A percentile compares a stretch with the other conserved stretches of the same genome.
Conservation (phyloP, 306 rosid genomes). For the Gastrolobium villosum region DNA sequence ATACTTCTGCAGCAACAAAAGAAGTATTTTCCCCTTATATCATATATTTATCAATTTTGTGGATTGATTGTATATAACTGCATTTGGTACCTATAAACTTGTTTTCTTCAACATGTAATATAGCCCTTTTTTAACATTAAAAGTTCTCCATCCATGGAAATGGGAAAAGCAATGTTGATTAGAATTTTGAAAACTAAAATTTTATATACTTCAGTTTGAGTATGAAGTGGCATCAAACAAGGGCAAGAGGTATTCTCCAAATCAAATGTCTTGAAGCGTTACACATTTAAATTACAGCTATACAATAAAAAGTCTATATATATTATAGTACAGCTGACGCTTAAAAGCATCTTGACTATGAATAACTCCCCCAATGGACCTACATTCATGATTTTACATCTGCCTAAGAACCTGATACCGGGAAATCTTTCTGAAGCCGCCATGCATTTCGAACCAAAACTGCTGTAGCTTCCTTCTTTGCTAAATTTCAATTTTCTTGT, state of each 20-base stretch:
- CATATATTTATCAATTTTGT: neutral
- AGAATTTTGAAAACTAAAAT: slow-evolving; percentile 17
- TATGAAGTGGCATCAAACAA: slow-evolving; percentile 38
- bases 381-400: slow-evolving; percentile 26
- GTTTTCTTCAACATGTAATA: slow-evolving; percentile 9
- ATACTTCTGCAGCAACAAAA: too few relatives aligned
- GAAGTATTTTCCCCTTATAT: neutral
- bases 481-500: slow-evolving; percentile 31
- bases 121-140: slow-evolving; percentile 19
- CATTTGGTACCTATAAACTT: neutral
- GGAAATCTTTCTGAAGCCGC: slow-evolving; percentile 44
- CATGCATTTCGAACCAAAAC: slow-evolving; percentile 34
- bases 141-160: slow-evolving; percentile 16
- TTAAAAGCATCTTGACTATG: slow-evolving; percentile 26
- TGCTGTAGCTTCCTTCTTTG: slow-evolving; percentile 48
- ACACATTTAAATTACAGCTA: slow-evolving; percentile 45
- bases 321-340: slow-evolving; percentile 9
- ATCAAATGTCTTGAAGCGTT: neutral
- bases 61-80: neutral
- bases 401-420: slow-evolving; percentile 24
- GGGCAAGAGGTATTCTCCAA: slow-evolving; percentile 34
- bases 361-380: slow-evolving; percentile 20
- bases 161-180: neutral
- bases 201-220: slow-evolving; percentile 14
- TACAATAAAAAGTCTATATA: slow-evolving; percentile 32